These are phyloP conservation scores for Mucor indicus DNA, from an alignment of 371 early-diverging fungal species.

Conservation along the genomic window DNA sequence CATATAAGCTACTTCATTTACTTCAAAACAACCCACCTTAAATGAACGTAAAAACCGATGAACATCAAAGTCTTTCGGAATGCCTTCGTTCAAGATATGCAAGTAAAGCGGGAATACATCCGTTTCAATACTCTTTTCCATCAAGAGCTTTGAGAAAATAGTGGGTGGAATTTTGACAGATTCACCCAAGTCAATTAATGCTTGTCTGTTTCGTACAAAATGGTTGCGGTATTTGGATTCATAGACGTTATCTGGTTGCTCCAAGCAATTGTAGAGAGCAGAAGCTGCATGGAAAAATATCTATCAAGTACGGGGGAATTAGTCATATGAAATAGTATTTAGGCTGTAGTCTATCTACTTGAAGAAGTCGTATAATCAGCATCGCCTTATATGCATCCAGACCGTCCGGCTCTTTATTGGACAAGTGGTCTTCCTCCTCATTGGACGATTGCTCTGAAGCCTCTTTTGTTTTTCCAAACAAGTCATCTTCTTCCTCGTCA, in stretches of 20 bases:
- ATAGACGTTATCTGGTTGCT: slow-evolving; percentile 6
- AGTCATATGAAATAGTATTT: too few species aligned
- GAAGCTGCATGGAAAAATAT: slow-evolving; percentile 40
- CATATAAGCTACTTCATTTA: slow-evolving; percentile 29
- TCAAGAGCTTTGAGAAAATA: slow-evolving; percentile 31
- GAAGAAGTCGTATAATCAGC: slow-evolving; percentile 38
- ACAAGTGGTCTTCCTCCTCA: neutral
- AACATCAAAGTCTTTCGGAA: slow-evolving; percentile 21
- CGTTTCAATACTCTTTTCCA: slow-evolving; percentile 58
- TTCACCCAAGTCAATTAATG: slow-evolving; percentile 28
- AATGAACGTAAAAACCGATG: slow-evolving; percentile 30
- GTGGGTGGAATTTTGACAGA: slow-evolving; percentile 25
- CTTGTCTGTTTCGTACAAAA: slow-evolving; percentile 23
- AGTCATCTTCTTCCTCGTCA: slow-evolving; percentile 10
- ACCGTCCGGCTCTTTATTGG: slow-evolving; percentile 15
- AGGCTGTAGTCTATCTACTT: slow-evolving; percentile 32
- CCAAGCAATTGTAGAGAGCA: slow-evolving; percentile 21
- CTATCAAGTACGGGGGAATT: slow-evolving; percentile 5
- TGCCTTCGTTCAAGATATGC: slow-evolving; percentile 25
- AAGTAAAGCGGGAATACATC: slow-evolving; percentile 52
- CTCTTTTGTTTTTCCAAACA: slow-evolving; percentile 1
- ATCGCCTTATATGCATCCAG: slow-evolving; percentile 37
- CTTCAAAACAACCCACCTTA: slow-evolving; percentile 37
- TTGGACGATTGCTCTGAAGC: neutral
- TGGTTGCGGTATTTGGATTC: slow-evolving; percentile 9